These are phyloP conservation scores for Aegilops longissima DNA, from an alignment of 176 grass and related monocot species.

Conservation along the genomic window DNA sequence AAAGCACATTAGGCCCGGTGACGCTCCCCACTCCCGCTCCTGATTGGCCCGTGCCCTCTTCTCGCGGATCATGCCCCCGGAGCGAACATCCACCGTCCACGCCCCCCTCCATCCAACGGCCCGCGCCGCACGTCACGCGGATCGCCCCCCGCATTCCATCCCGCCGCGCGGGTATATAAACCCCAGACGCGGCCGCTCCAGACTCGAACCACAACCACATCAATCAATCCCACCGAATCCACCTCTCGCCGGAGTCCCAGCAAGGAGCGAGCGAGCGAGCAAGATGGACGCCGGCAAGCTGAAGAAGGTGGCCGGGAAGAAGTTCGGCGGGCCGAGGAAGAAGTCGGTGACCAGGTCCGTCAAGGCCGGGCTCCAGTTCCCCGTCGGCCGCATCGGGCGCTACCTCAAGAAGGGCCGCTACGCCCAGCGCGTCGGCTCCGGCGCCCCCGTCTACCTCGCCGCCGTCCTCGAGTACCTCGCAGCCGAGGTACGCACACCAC, in stretches of 20 bases:
- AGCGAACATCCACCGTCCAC: background rate
- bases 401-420: conserved; percentile 58
- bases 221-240: too few species aligned
- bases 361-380: conserved; percentile 60
- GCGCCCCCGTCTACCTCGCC: conserved; percentile 77
- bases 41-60: conserved; percentile 18
- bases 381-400: conserved; percentile 38
- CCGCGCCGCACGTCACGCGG: background rate
- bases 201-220: background rate
- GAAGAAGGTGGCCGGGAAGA: conserved; percentile 43
- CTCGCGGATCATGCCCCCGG: conserved; percentile 10
- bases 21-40: too few species aligned
- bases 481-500: background rate
- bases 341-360: conserved; percentile 45
- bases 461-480: conserved; percentile 74
- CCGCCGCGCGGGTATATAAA: background rate
- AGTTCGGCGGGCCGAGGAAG: conserved; percentile 38
- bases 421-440: conserved; percentile 48
- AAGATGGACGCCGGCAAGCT: conserved; percentile 30
- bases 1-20: too few species aligned
- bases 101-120: conserved; percentile 11
- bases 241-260: background rate
- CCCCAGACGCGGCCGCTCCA: too few species aligned
- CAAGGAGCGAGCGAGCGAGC: too few species aligned
- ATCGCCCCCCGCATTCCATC: background rate